phyloP scores from a whole-genome alignment of 1,284 basidiomycete species.

The Afroboletus lepidellus region DNA sequence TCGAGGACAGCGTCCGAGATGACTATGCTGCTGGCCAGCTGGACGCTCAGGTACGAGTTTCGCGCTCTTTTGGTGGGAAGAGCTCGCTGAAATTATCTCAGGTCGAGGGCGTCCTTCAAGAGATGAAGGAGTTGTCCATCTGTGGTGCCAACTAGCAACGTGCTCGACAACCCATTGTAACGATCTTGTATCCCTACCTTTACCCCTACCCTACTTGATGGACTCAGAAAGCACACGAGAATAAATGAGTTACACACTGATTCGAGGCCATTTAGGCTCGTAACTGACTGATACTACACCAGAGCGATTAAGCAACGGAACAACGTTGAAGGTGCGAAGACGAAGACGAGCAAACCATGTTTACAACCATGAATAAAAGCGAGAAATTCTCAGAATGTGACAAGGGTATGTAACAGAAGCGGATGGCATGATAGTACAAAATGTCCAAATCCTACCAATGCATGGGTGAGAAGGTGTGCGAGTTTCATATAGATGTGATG shows the following conservation, averaged over 20 bases:
- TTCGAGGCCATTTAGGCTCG: conserved; percentile 10
- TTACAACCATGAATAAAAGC: conserved; percentile 19
- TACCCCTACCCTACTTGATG: background rate
- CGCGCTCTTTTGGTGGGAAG: background rate
- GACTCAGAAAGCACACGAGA: conserved; percentile 9
- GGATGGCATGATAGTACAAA: conserved; percentile 20
- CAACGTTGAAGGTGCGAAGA: conserved; percentile 6
- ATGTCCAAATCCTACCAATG: conserved; percentile 28
- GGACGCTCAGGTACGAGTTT: conserved; percentile 76
- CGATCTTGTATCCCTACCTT: conserved; percentile 12
- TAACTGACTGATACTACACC: conserved; percentile 21
- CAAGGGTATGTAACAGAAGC: conserved; percentile 10
- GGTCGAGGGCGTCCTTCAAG: conserved; percentile 91
- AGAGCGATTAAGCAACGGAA: conserved; percentile 14
- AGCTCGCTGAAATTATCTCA: conserved; percentile 16
- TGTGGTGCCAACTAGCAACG: conserved; percentile 56
- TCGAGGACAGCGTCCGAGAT: conserved; percentile 86
- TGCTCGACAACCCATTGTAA: background rate
- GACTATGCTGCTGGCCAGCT: conserved; percentile 97
- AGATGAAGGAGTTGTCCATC: conserved; percentile 96
- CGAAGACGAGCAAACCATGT: conserved; percentile 11
- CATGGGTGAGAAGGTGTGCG: conserved; percentile 11
- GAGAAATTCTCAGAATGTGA: conserved; percentile 13
- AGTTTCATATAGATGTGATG: conserved; percentile 13
- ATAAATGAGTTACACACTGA: conserved; percentile 12